Percentiles rank a stretch among this genome's conserved stretches.
Evolutionary conservation across 768 basidiomycete species (phyloP).

Genomic region (Amanita thiersii): DNA sequence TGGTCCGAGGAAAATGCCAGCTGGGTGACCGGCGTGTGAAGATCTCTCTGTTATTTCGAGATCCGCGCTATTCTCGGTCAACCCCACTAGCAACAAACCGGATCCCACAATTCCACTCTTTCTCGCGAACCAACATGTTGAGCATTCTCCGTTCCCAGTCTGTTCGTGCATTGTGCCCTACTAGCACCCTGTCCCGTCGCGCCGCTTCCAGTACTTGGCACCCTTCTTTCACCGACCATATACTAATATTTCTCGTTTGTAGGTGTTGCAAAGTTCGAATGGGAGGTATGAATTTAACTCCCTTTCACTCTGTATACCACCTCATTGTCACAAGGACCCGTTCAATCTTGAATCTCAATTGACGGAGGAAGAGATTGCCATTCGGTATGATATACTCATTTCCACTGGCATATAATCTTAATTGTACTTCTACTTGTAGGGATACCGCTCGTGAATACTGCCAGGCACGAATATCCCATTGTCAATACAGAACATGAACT

Average conservation of each 20-base stretch:
- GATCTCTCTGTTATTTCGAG: no score
- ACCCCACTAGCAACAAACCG: constrained; percentile 3
- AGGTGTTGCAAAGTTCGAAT: constrained; percentile 35
- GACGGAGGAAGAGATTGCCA: constrained; percentile 84
- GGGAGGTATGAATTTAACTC: constrained; percentile 25
- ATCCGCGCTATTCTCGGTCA: no score
- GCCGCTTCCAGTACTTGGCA: constrained; percentile 19
- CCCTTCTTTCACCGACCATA: not conserved
- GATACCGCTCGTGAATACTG: constrained; percentile 77
- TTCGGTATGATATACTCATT: constrained; percentile 46
- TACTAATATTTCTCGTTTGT: constrained; percentile 1
- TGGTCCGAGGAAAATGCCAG: no score
- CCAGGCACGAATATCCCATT: constrained; percentile 46
- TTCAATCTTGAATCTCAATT: constrained; percentile 70
- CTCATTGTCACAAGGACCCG: constrained; percentile 55
- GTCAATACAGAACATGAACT: not conserved
- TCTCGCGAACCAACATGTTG: not conserved
- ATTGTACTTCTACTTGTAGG: constrained; percentile 30
- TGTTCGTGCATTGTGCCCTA: not conserved
- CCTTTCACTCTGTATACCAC: not conserved
- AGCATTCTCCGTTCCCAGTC: not conserved
- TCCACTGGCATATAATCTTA: constrained; percentile 4
- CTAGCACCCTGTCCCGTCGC: constrained; percentile 12
- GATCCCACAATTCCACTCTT: constrained; percentile 14
- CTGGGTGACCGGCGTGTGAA: no score